Conservation (phyloP, 352 stramenopile genomes). For the Phytophthora brassicae region DNA sequence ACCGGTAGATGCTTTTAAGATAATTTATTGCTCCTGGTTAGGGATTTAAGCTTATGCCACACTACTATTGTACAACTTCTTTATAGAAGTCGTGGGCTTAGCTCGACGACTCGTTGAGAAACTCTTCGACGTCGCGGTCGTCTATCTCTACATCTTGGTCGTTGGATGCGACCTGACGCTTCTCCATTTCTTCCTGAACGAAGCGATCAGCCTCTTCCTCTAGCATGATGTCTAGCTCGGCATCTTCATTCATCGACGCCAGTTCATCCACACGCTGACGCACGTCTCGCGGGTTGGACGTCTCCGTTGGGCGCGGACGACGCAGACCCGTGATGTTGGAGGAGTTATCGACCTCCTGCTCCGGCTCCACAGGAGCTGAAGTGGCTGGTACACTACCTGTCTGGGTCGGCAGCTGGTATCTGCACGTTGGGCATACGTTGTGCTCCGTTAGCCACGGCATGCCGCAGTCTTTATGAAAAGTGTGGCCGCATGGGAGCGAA, state of each 20-base stretch:
- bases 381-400: slow-evolving; percentile 5
- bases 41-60: background rate
- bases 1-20: no score
- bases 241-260: slow-evolving; percentile 22
- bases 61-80: slow-evolving; percentile 30
- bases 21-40: background rate
- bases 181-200: slow-evolving; percentile 55
- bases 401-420: slow-evolving; percentile 60
- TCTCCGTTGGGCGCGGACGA: slow-evolving; percentile 34
- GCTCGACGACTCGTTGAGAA: slow-evolving; percentile 43
- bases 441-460: slow-evolving; percentile 77
- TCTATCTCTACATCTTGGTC: slow-evolving; percentile 51
- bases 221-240: slow-evolving; percentile 57
- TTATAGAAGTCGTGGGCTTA: slow-evolving; percentile 1
- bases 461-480: slow-evolving; percentile 78
- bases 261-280: slow-evolving; percentile 53
- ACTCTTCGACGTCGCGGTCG: slow-evolving; percentile 64
- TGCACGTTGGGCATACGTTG: slow-evolving; percentile 80
- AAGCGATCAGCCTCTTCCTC: slow-evolving; percentile 64
- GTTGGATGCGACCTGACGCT: slow-evolving; percentile 12
- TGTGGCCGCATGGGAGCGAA: slow-evolving; percentile 71
- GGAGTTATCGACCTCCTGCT: slow-evolving; percentile 27
- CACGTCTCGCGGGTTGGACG: slow-evolving; percentile 40
- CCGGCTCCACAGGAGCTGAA: background rate
- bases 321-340: slow-evolving; percentile 40